phyloP scores from a whole-genome alignment of 2,329 filamentous ascomycete genomes.

The Dactylonectria estremocensis region DNA sequence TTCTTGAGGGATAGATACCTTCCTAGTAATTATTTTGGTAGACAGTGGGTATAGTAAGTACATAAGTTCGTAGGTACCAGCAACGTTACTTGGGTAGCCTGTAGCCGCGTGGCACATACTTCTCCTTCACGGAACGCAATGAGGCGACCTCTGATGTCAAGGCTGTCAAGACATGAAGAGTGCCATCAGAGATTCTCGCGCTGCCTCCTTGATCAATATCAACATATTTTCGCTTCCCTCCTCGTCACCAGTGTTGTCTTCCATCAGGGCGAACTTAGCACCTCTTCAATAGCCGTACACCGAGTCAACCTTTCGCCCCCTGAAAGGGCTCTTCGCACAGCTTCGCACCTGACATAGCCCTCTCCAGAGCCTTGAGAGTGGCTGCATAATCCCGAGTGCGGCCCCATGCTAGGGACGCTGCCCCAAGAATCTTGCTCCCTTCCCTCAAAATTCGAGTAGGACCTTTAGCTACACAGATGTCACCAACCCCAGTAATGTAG shows the following conservation, averaged over 20 bases:
- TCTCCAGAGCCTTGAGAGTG: constrained; percentile 8
- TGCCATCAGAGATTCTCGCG: background rate
- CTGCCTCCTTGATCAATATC: background rate
- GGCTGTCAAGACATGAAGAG: background rate
- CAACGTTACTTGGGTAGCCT: too few species aligned
- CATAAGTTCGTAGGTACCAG: too few species aligned
- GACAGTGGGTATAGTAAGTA: too few species aligned
- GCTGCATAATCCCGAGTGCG: constrained; percentile 27
- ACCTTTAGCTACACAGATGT: constrained; percentile 54
- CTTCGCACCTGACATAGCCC: constrained; percentile 3
- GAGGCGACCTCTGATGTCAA: background rate
- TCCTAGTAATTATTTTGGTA: too few species aligned
- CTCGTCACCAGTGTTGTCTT: background rate
- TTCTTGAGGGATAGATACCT: too few species aligned
- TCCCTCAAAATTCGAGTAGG: constrained; percentile 40
- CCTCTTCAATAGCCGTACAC: background rate
- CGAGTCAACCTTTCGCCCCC: background rate
- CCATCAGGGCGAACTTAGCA: background rate
- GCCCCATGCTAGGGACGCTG: constrained; percentile 37
- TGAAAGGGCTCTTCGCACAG: background rate
- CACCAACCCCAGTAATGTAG: constrained; percentile 67
- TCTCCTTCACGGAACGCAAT: background rate
- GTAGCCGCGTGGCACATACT: background rate
- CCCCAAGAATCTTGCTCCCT: constrained; percentile 40
- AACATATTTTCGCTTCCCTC: background rate